Evolutionary conservation across 164 flowering plant species (phyloP), one percentile per base, ranked within the genome.

Genomic region (Nelumbo lutea): DNA sequence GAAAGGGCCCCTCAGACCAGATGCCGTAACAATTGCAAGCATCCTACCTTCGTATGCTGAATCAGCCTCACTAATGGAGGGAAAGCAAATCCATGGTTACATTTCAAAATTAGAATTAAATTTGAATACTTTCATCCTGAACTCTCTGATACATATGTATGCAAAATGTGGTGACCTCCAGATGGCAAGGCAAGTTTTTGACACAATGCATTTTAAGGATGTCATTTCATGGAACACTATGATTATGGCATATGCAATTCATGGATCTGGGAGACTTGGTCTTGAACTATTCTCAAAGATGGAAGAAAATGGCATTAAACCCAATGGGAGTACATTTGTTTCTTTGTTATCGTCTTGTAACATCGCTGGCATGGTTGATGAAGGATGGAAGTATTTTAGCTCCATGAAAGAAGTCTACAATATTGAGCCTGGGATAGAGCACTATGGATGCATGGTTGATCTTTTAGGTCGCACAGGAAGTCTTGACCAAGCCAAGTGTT

Each of bases 401-500:
- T 74, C 73, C 27, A 88, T 88, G 93, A 82, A 72, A 78, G 64
- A 43, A 39, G 79, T 82, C 43, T 83, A 78, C 51, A 75, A 74
- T 6, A 81, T 90, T 43, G 79, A 81, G 51, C 89, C 90, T 3
- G 78, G 76, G 71, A 83, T 90, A 51, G 90, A 88, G 73, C 96
- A 90, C 73, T 88, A 80, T 59, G 90, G 88, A 4, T 86, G 88
- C 71, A 78, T 90, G 77, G 72, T 88, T 42, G 96, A 90, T 84
- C 83, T 88, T 56, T 65, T 90, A 41, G 90, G 92, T 51, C 89
- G 90, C 6, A 59, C 59, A 0, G 85, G 90, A 43, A 55, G 81
- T 38, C 82, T 85, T 53, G 83, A 78, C 11, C 59, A 0, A 9
- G 88, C 86, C 55, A 76, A 73, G 57, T 52, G 15, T 5, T 81